Evolutionary conservation across 2,329 filamentous ascomycete genomes (phyloP).

Genomic region (Aspergillus versicolor): DNA sequence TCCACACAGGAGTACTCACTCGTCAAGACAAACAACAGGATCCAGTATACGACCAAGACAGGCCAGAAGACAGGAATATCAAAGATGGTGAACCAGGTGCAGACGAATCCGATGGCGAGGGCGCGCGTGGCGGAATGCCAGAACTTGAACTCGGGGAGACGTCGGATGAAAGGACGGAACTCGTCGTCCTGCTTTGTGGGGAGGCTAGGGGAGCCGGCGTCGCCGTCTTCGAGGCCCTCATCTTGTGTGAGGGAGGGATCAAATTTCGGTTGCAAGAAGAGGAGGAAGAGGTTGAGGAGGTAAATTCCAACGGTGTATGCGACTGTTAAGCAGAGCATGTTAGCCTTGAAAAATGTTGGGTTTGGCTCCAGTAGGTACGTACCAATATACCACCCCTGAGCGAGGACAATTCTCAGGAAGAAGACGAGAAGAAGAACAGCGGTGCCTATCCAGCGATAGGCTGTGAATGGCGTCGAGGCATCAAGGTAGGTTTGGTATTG

Average conservation of each 20-base stretch:
- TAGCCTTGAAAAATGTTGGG: not conserved
- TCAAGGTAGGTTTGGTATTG: conserved; percentile 94
- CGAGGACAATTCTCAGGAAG: conserved; percentile 83
- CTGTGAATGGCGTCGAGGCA: conserved; percentile 83
- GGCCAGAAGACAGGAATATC: conserved; percentile 99
- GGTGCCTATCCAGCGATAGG: conserved; percentile 91
- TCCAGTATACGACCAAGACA: conserved; percentile 96
- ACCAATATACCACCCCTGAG: conserved; percentile 99
- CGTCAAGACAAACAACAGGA: conserved; percentile 92
- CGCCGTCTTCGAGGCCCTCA: conserved; percentile 93
- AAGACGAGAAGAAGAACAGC: conserved; percentile 73
- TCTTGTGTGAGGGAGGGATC: conserved; percentile 94
- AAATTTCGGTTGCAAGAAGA: conserved; percentile 97
- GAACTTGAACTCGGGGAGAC: conserved; percentile 99
- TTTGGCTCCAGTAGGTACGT: conserved; percentile 26
- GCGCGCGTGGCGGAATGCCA: conserved; percentile 95
- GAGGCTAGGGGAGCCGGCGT: conserved; percentile 64
- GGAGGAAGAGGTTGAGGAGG: conserved; percentile 97
- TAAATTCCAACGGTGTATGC: conserved; percentile 98
- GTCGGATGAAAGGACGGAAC: conserved; percentile 94
- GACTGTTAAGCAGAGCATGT: conserved; percentile 54
- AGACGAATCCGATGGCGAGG: conserved; percentile 76
- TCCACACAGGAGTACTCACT: conserved; percentile 60
- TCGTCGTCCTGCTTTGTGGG: conserved; percentile 97
- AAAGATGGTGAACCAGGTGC: conserved; percentile 92